A percentile compares a stretch with the other conserved stretches of the same genome.
Evolutionary conservation across 371 early-diverging fungal species (phyloP).

Genomic region (Umbelopsis sp.): DNA sequence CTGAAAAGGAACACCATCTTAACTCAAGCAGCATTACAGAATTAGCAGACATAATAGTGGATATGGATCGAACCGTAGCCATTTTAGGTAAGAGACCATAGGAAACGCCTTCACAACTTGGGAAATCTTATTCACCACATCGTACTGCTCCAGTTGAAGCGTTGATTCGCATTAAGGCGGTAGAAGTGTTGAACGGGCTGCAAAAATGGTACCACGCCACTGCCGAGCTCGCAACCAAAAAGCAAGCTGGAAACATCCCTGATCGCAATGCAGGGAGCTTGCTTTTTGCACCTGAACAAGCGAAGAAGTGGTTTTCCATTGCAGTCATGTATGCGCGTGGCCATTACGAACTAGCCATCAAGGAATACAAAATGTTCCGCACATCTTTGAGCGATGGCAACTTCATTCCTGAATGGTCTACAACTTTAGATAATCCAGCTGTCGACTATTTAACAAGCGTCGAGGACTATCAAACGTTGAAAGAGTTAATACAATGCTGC

Average conservation of each 20-base stretch:
- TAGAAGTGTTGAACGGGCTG: conserved; percentile 43
- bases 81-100: conserved; percentile 29
- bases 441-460: conserved; percentile 36
- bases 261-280: not conserved
- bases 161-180: conserved; percentile 35
- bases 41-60: not conserved
- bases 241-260: not conserved
- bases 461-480: conserved; percentile 37
- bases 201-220: conserved; percentile 43
- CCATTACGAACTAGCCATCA: conserved; percentile 38
- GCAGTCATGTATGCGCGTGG: conserved; percentile 21
- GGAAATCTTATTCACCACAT: not conserved
- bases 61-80: conserved; percentile 6
- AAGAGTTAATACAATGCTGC: not conserved
- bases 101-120: too few species aligned
- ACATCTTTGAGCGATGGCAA: conserved; percentile 22
- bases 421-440: conserved; percentile 38
- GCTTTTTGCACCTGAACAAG: not conserved
- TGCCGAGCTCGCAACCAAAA: not conserved
- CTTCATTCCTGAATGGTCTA: conserved; percentile 26
- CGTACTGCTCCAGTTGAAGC: conserved; percentile 27
- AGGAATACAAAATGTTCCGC: conserved; percentile 24
- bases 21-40: not conserved
- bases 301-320: conserved; percentile 8
- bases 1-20: conserved; percentile 3